Conservation (phyloP, 1,139 yeast genomes). For the Debaryomycetaceae sp. region DNA sequence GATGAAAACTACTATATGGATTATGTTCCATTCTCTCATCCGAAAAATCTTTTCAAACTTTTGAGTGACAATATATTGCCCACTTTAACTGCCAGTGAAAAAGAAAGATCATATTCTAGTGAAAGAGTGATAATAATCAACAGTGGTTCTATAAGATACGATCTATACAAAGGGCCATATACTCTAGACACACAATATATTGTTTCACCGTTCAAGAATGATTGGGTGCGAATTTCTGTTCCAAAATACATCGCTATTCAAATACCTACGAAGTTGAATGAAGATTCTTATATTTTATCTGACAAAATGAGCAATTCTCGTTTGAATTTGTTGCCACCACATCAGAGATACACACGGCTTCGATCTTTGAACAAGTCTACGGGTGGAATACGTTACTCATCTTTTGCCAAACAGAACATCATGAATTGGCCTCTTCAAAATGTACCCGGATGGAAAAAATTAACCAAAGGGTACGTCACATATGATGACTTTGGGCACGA, state of each 20-base stretch:
- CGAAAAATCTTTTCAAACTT: slow-evolving; percentile 57
- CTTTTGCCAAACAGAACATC: not conserved
- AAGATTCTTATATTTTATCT: slow-evolving; percentile 40
- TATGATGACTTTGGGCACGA: slow-evolving; percentile 75
- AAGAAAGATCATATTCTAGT: slow-evolving; percentile 6
- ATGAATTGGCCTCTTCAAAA: not conserved
- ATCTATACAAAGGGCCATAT: slow-evolving; percentile 80
- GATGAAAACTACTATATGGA: slow-evolving; percentile 64
- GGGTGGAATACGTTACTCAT: not conserved
- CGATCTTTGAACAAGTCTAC: not conserved
- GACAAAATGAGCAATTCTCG: slow-evolving; percentile 7
- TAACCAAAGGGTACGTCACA: slow-evolving; percentile 70
- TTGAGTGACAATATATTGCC: slow-evolving; percentile 59
- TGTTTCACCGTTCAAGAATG: slow-evolving; percentile 81
- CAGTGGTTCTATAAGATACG: slow-evolving; percentile 89
- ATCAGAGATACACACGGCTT: slow-evolving; percentile 14
- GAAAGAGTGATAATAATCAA: slow-evolving; percentile 70
- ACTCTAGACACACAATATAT: slow-evolving; percentile 78
- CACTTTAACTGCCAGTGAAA: slow-evolving; percentile 31
- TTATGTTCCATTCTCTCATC: slow-evolving; percentile 63
- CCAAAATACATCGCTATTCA: slow-evolving; percentile 49
- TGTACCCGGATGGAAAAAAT: slow-evolving; percentile 11
- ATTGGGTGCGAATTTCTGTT: slow-evolving; percentile 63
- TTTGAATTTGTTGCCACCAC: slow-evolving; percentile 22
- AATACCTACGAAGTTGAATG: slow-evolving; percentile 49